phyloP scores from a whole-genome alignment of 164 flowering plant genomes.

The Platanus orientalis region DNA sequence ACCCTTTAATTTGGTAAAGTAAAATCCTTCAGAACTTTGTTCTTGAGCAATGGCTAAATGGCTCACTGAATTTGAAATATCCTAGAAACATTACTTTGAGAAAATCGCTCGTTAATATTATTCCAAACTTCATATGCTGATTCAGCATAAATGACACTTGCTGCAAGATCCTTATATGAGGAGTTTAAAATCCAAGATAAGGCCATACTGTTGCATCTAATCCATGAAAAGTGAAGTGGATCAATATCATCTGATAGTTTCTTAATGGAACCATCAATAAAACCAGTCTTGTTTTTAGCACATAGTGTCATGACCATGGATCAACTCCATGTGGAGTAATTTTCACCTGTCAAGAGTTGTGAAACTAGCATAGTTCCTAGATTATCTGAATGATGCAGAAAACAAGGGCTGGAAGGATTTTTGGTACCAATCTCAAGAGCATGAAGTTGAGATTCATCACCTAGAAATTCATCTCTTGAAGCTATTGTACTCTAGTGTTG shows the following conservation, averaged over 20 bases:
- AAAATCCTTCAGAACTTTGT: not conserved
- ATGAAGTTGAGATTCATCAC: too few relatives aligned
- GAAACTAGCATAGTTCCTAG: not conserved
- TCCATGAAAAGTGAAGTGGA: not conserved
- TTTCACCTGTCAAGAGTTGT: not conserved
- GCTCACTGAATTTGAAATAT: too few relatives aligned
- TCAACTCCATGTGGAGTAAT: not conserved
- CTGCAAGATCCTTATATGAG: not conserved
- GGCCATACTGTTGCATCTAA: not conserved
- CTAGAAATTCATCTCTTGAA: too few relatives aligned
- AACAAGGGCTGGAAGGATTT: not conserved
- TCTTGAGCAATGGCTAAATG: not conserved
- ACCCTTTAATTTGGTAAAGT: not conserved
- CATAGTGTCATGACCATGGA: not conserved
- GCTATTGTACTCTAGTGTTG: too few relatives aligned
- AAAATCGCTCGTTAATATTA: not conserved
- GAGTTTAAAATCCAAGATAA: not conserved
- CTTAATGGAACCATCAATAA: not conserved
- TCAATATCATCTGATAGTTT: not conserved
- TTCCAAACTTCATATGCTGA: not conserved
- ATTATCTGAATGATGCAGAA: constrained; percentile 1
- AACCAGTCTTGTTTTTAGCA: not conserved
- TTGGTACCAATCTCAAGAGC: too few relatives aligned
- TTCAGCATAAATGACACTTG: not conserved
- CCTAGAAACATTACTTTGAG: not conserved